phyloP scores from a whole-genome alignment of 2,329 filamentous ascomycete genomes.

The Pseudogymnoascus sp. region DNA sequence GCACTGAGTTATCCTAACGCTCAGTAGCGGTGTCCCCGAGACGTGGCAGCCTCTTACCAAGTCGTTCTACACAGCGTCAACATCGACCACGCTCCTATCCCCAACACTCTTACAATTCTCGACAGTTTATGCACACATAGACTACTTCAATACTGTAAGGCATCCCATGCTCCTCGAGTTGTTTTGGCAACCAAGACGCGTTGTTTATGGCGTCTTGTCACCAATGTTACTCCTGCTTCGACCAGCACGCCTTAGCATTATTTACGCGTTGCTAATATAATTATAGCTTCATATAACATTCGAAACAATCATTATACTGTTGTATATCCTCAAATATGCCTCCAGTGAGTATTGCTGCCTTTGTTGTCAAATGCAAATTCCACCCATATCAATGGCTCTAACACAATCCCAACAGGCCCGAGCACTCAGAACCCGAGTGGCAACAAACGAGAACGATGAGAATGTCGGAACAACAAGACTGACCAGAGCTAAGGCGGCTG shows the following conservation, averaged over 20 bases:
- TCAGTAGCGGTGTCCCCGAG: conserved; percentile 3
- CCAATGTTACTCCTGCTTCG: background rate
- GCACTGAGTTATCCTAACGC: conserved; percentile 8
- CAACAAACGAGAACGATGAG: conserved; percentile 92
- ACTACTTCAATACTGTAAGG: conserved; percentile 7
- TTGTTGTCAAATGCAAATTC: conserved; percentile 9
- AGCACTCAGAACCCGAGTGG: conserved; percentile 62
- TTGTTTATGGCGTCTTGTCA: background rate
- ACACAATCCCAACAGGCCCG: conserved; percentile 38
- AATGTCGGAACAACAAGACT: conserved; percentile 71
- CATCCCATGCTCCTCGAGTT: conserved; percentile 1
- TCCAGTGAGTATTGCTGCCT: conserved; percentile 39
- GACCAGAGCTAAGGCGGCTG: conserved; percentile 86
- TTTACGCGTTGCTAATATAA: conserved; percentile 17
- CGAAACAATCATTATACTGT: conserved; percentile 26
- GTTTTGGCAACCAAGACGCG: conserved; percentile 2
- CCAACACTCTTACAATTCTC: conserved; percentile 2
- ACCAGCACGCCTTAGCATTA: conserved; percentile 11
- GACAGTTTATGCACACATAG: conserved; percentile 8
- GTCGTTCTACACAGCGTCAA: conserved; percentile 2
- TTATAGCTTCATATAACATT: conserved; percentile 19
- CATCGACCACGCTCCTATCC: conserved; percentile 2
- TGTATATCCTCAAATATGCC: conserved; percentile 35
- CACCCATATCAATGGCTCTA: background rate
- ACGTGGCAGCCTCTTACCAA: conserved; percentile 8